Evolutionary conservation across 2,329 filamentous ascomycete genomes (phyloP).

Genomic region (Onygenales sp.): DNA sequence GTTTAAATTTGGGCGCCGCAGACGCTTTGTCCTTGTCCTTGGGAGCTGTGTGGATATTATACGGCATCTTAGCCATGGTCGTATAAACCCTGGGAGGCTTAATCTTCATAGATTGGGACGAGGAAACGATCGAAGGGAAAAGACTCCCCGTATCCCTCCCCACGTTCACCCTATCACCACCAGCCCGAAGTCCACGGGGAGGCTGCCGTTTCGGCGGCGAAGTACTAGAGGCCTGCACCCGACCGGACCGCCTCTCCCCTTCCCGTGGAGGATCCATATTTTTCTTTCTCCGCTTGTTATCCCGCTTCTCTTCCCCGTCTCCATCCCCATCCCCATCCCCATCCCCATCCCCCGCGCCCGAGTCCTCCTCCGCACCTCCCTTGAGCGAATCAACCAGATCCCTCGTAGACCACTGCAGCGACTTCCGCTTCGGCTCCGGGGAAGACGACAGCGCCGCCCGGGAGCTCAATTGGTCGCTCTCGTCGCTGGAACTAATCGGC

Average conservation of each 20-base stretch:
- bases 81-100: not conserved
- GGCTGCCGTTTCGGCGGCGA: not conserved
- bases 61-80: too few species aligned
- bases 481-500: constrained; percentile 25
- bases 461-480: constrained; percentile 13
- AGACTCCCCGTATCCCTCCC: not conserved
- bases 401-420: not conserved
- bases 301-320: not conserved
- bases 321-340: not conserved
- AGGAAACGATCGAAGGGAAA: not conserved
- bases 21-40: not conserved
- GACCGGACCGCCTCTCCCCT: constrained; percentile 1
- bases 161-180: not conserved
- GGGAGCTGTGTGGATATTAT: not conserved
- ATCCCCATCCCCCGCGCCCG: not conserved
- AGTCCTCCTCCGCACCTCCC: not conserved
- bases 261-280: not conserved
- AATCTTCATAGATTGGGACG: not conserved
- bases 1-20: not conserved
- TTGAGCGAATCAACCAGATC: not conserved
- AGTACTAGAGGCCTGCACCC: not conserved
- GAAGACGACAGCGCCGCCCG: constrained; percentile 3
- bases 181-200: not conserved
- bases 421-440: not conserved
- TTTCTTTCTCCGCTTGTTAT: constrained; percentile 2